Base-by-base conservation (phyloP, 2,329 filamentous ascomycete genomes). In the Aureobasidium namibiae region DNA sequence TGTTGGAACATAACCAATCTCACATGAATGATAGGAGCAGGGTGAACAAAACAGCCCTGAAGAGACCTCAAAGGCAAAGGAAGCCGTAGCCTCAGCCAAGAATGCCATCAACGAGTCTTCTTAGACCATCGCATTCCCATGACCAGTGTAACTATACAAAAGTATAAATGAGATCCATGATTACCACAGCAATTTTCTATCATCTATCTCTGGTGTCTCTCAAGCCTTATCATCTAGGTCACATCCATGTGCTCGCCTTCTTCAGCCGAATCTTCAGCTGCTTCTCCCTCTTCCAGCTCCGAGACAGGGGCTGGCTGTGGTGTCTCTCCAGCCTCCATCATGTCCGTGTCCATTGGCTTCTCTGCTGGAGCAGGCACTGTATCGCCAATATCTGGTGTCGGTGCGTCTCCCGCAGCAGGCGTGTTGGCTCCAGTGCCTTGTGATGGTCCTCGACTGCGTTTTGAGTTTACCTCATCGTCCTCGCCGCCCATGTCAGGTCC, bases 51-150 rank as follows among this genome's bases (percentile, higher is more conserved):
- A 69, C 56, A 65, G 71, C 16, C 65, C 72, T 3, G 75, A 75
- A 53, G 74, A 79, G 59, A 67, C 78, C 63, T 74, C 72, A 45
- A 78, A 78, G 61, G 75, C 74, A 24, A 72, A 75, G 60, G 72
- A 75, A 24, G 73, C 74, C 5, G 65, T 75, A 49, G 68, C 68
- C 33, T 68, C 71, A 57, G 76, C 74, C n/a, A 68, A 72, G 63
- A 69, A 69, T 26, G 72, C 70, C 26, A 65, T 77, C 56, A 68
- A 67, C n/a, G 71, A 77, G 64, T 68, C 64, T 33, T 65, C 66
- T 29, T 71, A 58, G 63, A 42, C 24, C 6, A 13, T 44, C 16
- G 13, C 52, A 3, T 13, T n/a, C 13, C 11, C 14, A 23, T 21
- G 11, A 39, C 33, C 26, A 39, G n/a, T 50, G 39, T 60, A 39